phyloP scores from a whole-genome alignment of 129 eudicot genomes.

The Lonicera japonica region DNA sequence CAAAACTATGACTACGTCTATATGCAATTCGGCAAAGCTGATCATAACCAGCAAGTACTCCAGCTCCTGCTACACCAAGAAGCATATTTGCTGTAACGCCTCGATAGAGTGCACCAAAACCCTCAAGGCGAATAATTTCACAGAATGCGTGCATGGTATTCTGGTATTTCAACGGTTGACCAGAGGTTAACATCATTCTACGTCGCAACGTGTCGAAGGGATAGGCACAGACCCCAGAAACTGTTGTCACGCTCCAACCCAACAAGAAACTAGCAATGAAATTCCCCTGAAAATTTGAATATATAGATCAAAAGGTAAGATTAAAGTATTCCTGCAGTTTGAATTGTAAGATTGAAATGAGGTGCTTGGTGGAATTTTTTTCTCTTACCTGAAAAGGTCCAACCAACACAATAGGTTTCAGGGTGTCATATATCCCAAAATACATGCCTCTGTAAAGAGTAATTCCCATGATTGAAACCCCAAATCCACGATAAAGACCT shows the following conservation, averaged over 20 bases:
- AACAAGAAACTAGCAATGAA: conserved; percentile 78
- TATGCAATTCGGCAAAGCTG: conserved; percentile 51
- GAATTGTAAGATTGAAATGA: too few relatives aligned
- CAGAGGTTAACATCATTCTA: conserved; percentile 97
- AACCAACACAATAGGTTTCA: conserved; percentile 81
- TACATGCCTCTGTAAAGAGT: conserved; percentile 96
- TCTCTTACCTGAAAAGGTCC: conserved; percentile 64
- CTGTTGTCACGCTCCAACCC: conserved; percentile 93
- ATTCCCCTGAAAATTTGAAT: conserved; percentile 49
- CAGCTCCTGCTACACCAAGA: conserved; percentile 96
- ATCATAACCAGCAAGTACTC: conserved; percentile 97
- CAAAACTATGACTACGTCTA: conserved; percentile 32
- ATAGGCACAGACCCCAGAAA: conserved; percentile 93
- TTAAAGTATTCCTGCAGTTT: too few relatives aligned
- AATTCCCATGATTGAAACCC: conserved; percentile 86
- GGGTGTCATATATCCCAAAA: conserved; percentile 85
- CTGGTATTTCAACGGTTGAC: conserved; percentile 69
- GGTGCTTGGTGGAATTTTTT: too few relatives aligned
- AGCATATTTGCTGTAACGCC: conserved; percentile 96
- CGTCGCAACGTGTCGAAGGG: conserved; percentile 94
- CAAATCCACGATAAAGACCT: conserved; percentile 91
- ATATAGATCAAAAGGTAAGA: too few relatives aligned
- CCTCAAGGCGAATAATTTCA: conserved; percentile 79
- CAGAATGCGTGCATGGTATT: conserved; percentile 58
- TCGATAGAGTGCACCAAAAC: conserved; percentile 59